These are phyloP conservation scores for Plasmodium knowlesi DNA, from an alignment of 169 alveolate genomes.

Conservation along the genomic window DNA sequence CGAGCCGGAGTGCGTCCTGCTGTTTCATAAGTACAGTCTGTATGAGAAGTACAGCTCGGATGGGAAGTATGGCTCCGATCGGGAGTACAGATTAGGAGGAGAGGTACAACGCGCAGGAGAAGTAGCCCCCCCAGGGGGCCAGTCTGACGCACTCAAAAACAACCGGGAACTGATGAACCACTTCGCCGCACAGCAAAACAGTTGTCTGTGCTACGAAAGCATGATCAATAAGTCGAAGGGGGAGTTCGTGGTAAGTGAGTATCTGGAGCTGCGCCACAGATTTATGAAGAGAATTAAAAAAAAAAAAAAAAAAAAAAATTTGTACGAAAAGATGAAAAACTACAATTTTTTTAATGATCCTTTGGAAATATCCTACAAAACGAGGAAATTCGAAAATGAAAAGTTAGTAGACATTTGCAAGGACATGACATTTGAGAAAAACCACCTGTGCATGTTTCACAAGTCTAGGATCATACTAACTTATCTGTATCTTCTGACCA, in stretches of 20 bases:
- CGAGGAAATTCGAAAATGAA: conserved; percentile 31
- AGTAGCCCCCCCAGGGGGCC: not conserved
- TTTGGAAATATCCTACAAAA: conserved; percentile 66
- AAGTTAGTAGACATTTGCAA: conserved; percentile 58
- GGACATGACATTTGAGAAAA: conserved; percentile 47
- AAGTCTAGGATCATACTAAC: conserved; percentile 64
- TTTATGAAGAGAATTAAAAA: conserved; percentile 51
- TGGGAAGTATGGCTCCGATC: not conserved
- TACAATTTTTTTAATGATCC: conserved; percentile 76
- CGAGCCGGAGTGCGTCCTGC: conserved; percentile 69
- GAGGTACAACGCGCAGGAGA: not conserved
- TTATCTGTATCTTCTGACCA: conserved; percentile 42
- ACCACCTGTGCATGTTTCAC: conserved; percentile 52
- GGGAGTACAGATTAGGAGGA: not conserved
- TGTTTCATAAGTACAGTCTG: conserved; percentile 42
- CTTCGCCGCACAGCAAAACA: conserved; percentile 8
- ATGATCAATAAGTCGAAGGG: conserved; percentile 51
- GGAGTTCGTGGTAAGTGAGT: conserved; percentile 65
- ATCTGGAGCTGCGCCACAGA: conserved; percentile 23
- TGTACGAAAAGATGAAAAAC: conserved; percentile 43
- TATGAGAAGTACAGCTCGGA: not conserved
- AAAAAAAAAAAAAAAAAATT: conserved; percentile 19
- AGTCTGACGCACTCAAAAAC: not conserved
- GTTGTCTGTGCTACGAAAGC: conserved; percentile 49
- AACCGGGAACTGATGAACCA: conserved; percentile 27